Conservation (phyloP, 1,284 basidiomycete species). For the Ustilago crameri region DNA sequence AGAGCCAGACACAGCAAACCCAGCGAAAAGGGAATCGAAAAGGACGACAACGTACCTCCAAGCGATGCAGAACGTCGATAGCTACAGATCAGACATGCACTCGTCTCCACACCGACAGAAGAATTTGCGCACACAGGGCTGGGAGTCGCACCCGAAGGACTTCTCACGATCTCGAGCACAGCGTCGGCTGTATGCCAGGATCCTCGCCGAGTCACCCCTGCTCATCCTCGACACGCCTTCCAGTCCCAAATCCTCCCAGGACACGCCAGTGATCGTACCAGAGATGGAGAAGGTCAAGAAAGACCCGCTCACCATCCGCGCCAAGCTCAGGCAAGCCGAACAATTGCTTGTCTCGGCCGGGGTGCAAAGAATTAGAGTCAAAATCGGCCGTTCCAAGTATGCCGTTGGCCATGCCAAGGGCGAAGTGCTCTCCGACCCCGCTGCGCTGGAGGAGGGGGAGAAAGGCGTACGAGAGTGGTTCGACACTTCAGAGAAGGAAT, state of each 20-base stretch:
- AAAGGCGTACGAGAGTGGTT: neutral
- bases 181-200: constrained; percentile 22
- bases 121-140: constrained; percentile 15
- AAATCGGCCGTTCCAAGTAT: neutral
- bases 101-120: constrained; percentile 9
- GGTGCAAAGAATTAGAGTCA: neutral
- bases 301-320: constrained; percentile 4
- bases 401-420: neutral
- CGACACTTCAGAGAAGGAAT: neutral
- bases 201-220: constrained; percentile 18
- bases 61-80: constrained; percentile 1
- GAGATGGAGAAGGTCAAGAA: neutral
- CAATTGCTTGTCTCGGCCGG: neutral
- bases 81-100: constrained; percentile 11
- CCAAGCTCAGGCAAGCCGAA: neutral
- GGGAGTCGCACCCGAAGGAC: constrained; percentile 31
- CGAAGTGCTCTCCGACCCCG: neutral
- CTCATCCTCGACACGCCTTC: constrained; percentile 4
- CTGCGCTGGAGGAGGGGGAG: neutral
- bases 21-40: neutral
- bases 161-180: constrained; percentile 1
- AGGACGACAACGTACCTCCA: neutral
- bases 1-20: neutral
- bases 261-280: neutral
- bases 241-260: neutral